phyloP scores from a whole-genome alignment of 169 alveolate species.

The Plasmodium gaboni region DNA sequence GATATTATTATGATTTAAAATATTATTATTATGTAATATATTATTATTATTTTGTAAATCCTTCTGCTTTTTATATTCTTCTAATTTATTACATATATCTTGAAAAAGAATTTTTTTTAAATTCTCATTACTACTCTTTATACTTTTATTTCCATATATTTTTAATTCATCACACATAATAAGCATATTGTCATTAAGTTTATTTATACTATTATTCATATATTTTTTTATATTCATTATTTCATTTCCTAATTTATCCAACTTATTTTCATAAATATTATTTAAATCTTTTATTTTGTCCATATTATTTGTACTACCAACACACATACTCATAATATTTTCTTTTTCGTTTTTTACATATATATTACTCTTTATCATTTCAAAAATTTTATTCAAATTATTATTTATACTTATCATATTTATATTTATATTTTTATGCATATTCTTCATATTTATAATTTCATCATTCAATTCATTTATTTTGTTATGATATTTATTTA shows the following conservation, averaged over 20 bases:
- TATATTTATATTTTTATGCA: conserved; percentile 18
- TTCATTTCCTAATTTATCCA: conserved; percentile 31
- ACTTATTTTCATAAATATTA: conserved; percentile 1
- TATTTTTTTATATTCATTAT: conserved; percentile 16
- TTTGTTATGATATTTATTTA: conserved; percentile 20
- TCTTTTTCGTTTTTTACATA: not conserved
- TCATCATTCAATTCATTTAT: conserved; percentile 56
- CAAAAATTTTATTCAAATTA: conserved; percentile 27
- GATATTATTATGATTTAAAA: not conserved
- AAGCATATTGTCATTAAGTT: conserved; percentile 1
- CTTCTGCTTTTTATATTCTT: not conserved
- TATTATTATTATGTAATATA: not conserved
- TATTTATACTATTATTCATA: conserved; percentile 15
- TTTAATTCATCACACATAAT: conserved; percentile 21
- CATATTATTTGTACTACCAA: not conserved
- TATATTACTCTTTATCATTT: conserved; percentile 1
- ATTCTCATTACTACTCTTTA: conserved; percentile 22
- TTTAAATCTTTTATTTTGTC: no score
- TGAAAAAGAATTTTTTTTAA: conserved; percentile 16
- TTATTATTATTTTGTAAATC: not conserved
- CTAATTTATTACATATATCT: conserved; percentile 4
- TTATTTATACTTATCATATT: conserved; percentile 25
- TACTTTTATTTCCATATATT: not conserved
- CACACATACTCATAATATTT: no score
- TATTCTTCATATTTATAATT: conserved; percentile 15